These are phyloP conservation scores for Neoscytalidium dimidiatum DNA, from an alignment of 2,329 filamentous ascomycete species.

Conservation along the genomic window DNA sequence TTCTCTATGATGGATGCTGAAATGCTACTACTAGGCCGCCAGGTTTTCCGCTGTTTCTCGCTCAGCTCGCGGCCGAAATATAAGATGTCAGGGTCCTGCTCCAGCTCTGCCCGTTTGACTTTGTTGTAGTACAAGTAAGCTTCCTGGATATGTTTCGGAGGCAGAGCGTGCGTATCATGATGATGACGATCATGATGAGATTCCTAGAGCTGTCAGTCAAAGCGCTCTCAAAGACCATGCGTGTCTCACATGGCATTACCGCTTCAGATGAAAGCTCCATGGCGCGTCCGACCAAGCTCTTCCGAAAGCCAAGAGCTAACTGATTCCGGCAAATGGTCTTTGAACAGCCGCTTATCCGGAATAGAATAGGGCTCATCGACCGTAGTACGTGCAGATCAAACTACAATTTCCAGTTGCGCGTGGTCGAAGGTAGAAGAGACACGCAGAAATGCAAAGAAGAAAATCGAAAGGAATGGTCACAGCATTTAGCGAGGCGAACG, in stretches of 20 bases:
- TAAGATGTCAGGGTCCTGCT: conserved; percentile 50
- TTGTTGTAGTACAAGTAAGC: conserved; percentile 76
- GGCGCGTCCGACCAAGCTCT: background rate
- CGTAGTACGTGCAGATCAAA: background rate
- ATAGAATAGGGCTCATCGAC: background rate
- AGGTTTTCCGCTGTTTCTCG: conserved; percentile 20
- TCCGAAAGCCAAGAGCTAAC: background rate
- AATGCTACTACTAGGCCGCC: background rate
- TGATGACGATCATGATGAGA: background rate
- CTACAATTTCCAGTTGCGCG: background rate
- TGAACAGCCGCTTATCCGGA: background rate
- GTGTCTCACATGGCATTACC: background rate
- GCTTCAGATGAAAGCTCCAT: conserved; percentile 3
- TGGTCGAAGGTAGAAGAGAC: too few relatives aligned
- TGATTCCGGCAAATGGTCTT: background rate
- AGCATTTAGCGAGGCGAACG: background rate
- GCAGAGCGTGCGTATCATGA: conserved; percentile 72
- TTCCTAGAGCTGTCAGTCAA: background rate
- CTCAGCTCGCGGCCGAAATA: conserved; percentile 38
- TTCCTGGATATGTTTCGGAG: conserved; percentile 68
- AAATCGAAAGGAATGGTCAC: background rate
- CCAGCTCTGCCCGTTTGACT: conserved; percentile 53
- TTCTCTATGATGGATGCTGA: background rate
- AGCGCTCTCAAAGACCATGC: background rate
- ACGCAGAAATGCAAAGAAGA: background rate